These are phyloP conservation scores for Incumbomyces delicatus DNA, from an alignment of 2,329 filamentous ascomycete genomes.

Conservation along the genomic window DNA sequence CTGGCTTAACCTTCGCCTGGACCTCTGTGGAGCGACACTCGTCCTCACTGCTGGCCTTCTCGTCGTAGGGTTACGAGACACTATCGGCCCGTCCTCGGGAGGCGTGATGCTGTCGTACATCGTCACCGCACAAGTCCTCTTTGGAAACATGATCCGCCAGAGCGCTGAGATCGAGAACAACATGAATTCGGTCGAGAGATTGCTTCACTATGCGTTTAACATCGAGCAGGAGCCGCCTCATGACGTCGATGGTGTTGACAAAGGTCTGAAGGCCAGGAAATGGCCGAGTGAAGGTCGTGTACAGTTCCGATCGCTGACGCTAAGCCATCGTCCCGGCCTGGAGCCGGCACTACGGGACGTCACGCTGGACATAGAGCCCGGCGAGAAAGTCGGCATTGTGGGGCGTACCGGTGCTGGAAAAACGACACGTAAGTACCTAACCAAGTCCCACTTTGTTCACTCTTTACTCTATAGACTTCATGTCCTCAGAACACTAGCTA, in stretches of 20 bases:
- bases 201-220: neutral
- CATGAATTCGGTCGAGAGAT: neutral
- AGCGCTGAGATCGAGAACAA: neutral
- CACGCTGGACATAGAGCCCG: neutral
- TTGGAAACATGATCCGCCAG: neutral
- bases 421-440: constrained; percentile 16
- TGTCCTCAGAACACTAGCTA: no score
- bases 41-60: constrained; percentile 21
- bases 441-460: no score
- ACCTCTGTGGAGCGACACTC: constrained; percentile 12
- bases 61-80: constrained; percentile 8
- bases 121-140: neutral
- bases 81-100: neutral
- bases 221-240: neutral
- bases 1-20: constrained; percentile 24
- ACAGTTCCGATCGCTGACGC: neutral
- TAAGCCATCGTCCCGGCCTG: neutral
- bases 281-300: no score
- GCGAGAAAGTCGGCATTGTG: constrained; percentile 8
- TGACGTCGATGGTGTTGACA: neutral
- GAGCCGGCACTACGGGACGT: neutral
- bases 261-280: no score
- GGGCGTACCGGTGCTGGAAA: constrained; percentile 27
- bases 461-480: no score
- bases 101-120: constrained; percentile 1